Evolutionary conservation across 1,139 yeast species (phyloP), one percentile per base, ranked within the genome.

Genomic region (Pichia cactophila): DNA sequence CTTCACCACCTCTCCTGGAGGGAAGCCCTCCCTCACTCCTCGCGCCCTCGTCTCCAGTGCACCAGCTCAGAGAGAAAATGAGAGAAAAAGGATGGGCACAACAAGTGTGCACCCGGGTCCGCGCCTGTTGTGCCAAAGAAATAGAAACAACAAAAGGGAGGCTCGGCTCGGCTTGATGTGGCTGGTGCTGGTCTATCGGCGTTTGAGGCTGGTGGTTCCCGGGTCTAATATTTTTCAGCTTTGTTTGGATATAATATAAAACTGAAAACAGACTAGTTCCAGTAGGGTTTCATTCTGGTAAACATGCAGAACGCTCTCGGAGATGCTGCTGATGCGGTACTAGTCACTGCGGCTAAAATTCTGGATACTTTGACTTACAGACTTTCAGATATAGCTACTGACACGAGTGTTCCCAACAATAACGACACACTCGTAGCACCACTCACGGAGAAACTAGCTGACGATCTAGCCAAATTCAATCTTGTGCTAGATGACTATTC

Each of bases 401-500:
- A 50, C 11, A 56, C 55, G 6, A 54, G 66, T 3, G 56, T 64
- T 4, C 70, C 70, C 20, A 66, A 65, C 45, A 66, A 65, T 47
- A 60, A 60, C 35, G 60, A 58, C 26, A 50, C 64, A 6, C 42
- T 53, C 37, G 45, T 59, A 29, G 57, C 51, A 26, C 62, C 65
- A 5, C 41, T 61, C 23, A 49, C 66, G 0, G 54, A 54, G 31
- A 48, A 55, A 26, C 56, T 69, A 23, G 56, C 61, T 17, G 44
- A 47, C 2, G 66, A 69, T 23, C 63, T 66, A 4, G 58, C 57
- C 31, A 50, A 50, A 2, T 69, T 68, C 51, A 67, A 68, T 50
- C 58, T 56, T 31, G 63, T 69, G 2, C 50, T 71, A 45, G 72
- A 70, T 52, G 69, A 68, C 42, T 56, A 67, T 47, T 67, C 62